Evolutionary conservation across 768 basidiomycete species (phyloP).

Genomic region (Pholiota molesta): DNA sequence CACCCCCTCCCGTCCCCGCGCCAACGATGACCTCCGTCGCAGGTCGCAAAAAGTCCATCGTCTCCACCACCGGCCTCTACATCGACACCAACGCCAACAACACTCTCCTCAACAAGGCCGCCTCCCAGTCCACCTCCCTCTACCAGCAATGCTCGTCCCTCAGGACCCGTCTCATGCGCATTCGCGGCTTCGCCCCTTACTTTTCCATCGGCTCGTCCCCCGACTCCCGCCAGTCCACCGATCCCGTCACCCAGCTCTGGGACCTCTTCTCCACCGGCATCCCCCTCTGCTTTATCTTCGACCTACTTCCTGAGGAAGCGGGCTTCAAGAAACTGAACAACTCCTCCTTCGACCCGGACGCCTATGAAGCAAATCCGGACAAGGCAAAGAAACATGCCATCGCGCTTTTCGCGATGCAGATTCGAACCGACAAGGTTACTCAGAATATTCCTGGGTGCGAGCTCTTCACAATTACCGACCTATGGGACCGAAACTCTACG

Average conservation of each 20-base stretch:
- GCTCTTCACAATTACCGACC: constrained; percentile 88
- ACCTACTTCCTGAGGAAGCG: constrained; percentile 74
- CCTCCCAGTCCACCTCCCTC: constrained; percentile 85
- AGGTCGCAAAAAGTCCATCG: constrained; percentile 81
- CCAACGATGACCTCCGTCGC: constrained; percentile 54
- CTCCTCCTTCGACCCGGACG: constrained; percentile 67
- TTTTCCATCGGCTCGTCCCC: constrained; percentile 58
- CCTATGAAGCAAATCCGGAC: constrained; percentile 73
- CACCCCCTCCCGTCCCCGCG: constrained; percentile 21
- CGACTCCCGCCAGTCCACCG: constrained; percentile 76
- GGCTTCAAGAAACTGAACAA: constrained; percentile 61
- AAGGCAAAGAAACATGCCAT: constrained; percentile 90
- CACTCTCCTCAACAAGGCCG: constrained; percentile 89
- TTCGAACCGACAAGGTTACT: constrained; percentile 63
- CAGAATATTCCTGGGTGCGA: constrained; percentile 71
- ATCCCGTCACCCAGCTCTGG: constrained; percentile 95
- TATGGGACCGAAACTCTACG: constrained; percentile 89
- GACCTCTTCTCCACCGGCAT: constrained; percentile 92
- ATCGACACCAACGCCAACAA: constrained; percentile 79
- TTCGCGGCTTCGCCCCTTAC: constrained; percentile 72
- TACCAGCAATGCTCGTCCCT: constrained; percentile 90
- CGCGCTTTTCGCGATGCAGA: constrained; percentile 88
- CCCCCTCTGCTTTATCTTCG: constrained; percentile 95
- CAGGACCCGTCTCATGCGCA: constrained; percentile 74
- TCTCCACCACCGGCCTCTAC: constrained; percentile 61